Evolutionary conservation across 352 stramenopile genomes (phyloP), one percentile per base, ranked within the genome.

Genomic region (Globisporangium apiculatum): DNA sequence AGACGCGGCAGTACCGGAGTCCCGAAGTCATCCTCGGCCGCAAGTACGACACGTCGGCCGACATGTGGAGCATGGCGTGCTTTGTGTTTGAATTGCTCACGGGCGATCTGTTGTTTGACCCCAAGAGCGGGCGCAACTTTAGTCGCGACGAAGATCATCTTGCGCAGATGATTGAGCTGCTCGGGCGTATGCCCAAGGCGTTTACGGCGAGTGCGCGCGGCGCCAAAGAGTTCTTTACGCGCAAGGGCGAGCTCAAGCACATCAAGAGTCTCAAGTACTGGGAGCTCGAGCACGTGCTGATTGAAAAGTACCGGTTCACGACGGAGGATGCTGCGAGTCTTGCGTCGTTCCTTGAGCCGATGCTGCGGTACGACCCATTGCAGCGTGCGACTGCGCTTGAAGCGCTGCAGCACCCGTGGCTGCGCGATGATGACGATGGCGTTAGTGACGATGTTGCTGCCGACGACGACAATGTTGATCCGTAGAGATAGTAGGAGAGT

Each of bases 21-120:
- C 98, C 98, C 7, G 98, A 99, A 72, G 97, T 98, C 31, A 95
- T 99, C 18, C 72, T 99, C 60, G 92, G 95, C 45, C 96, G 95
- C 66, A 87, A 87, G 48, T 99, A 99, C 74, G 92, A 99, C 74
- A 99, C 96, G 15, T 98, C 96, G 36, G 97, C 97, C 5, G 97
- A 99, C 71, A 98, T 99, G 51, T 99, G 97, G 97, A 91, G 83
- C 80, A 90, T 99, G 71, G 97, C 93, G 46, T 99, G 97, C 69
- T 98, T 99, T 53, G 79, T 98, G 46, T 99, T 99, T 72, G 98
- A 99, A 72, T 71, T 99, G 15, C 71, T 99, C 36, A 99, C 98
- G 1, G 98, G 98, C n/a, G 98, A 99, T 64, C 76, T 99, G 14
- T 75, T 99, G 17, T 99, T 99, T 66, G 96, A 99, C 71, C 98